Conservation (phyloP, 768 basidiomycete species). For the Phanerochaete carnosa region DNA sequence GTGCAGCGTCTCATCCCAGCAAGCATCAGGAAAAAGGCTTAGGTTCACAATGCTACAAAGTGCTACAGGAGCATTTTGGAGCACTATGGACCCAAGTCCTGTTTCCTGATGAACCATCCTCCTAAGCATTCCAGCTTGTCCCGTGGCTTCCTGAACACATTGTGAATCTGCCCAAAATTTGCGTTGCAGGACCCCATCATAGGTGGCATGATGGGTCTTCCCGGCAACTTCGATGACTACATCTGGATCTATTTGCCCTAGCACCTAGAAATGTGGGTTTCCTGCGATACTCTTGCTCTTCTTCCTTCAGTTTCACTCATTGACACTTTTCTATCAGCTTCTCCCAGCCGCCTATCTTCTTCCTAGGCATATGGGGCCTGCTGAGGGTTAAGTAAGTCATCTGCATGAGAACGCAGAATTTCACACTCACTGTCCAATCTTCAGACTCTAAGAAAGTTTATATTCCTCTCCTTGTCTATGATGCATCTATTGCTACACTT, state of each 20-base stretch:
- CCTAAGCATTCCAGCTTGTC: conserved; percentile 61
- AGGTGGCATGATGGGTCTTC: conserved; percentile 45
- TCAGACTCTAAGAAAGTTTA: conserved; percentile 53
- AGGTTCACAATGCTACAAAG: neutral
- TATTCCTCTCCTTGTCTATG: conserved; percentile 67
- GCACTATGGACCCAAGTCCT: too few relatives aligned
- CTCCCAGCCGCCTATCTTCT: conserved; percentile 76
- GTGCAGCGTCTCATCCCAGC: too few relatives aligned
- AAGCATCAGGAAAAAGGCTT: too few relatives aligned
- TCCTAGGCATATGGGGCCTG: conserved; percentile 59
- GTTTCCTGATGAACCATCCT: conserved; percentile 42
- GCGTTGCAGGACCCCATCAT: conserved; percentile 68
- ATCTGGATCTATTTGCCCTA: conserved; percentile 67
- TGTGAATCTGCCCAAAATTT: conserved; percentile 42
- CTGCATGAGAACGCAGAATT: too few relatives aligned
- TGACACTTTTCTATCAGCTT: conserved; percentile 31
- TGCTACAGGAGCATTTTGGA: too few relatives aligned
- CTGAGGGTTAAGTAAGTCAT: conserved; percentile 44
- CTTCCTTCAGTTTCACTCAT: too few relatives aligned
- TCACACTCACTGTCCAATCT: neutral
- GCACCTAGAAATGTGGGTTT: conserved; percentile 55
- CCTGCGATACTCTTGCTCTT: too few relatives aligned
- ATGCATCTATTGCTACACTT: conserved; percentile 74
- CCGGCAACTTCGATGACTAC: conserved; percentile 29
- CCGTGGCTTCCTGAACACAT: conserved; percentile 46